Evolutionary conservation across 306 rosid genomes (phyloP), one percentile per base, ranked within the genome.

Genomic region (Carpinus fangiana): DNA sequence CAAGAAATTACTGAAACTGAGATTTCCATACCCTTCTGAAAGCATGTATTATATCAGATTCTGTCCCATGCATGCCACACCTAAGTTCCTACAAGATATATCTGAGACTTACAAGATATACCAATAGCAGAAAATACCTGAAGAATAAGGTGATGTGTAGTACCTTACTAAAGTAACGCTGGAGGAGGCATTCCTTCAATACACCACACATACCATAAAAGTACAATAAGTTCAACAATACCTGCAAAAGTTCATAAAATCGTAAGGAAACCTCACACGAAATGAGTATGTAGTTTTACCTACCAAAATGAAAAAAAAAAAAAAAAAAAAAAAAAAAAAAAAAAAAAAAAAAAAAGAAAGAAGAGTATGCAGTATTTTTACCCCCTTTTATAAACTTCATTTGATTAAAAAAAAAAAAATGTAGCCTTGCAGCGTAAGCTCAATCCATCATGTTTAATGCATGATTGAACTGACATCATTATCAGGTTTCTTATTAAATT

Each of bases 141-240:
- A 21, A 67, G 75, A 57, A 66, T 56, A 78, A 55, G 82, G 67
- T 50, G 26, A 55, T 47, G 1, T 74, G 41, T 74, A 16, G 50
- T 84, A 92, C 97, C 93, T 90, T 90, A 69, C 96, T 89, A 78
- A 93, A 93, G 85, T 93, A 90, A 45, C 97, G 96, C 79, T 90
- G 93, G 74, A 93, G 89, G 65, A 93, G 96, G 85, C 96, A 90
- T 81, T 93, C 96, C 92, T 93, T 93, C 82, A 90, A 77, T 59
- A 93, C 81, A 77, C 89, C 83, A 41, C 93, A 89, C 97, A 90
- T 93, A 61, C 97, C 97, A 75, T 92, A 92, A 75, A 90, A 92
- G 90, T 90, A 92, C 12, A 89, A 76, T 69, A 92, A 75, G 72
- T 90, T 93, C 90, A 88, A 56, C 72, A 93, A 82, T n/a, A 93